These are phyloP conservation scores for Colletotrichum sp. DNA, from an alignment of 2,329 filamentous ascomycete genomes.

Conservation along the genomic window DNA sequence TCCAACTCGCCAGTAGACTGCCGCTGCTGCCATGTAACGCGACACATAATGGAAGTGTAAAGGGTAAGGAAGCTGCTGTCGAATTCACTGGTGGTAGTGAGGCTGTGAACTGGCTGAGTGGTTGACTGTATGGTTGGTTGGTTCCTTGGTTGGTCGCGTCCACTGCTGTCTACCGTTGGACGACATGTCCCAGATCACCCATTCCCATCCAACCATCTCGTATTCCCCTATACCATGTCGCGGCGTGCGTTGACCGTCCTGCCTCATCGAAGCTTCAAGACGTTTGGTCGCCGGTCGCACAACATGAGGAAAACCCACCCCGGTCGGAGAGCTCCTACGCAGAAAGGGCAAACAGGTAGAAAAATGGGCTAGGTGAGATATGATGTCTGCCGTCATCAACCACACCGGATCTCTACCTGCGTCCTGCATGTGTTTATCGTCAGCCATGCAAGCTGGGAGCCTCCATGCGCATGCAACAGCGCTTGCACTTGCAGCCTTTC, in stretches of 20 bases:
- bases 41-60: background rate
- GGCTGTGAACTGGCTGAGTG: background rate
- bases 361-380: background rate
- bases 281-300: constrained; percentile 12
- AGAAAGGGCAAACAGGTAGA: constrained; percentile 4
- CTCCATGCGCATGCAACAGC: background rate
- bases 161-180: background rate
- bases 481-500: background rate
- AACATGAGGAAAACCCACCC: background rate
- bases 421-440: background rate
- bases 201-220: background rate
- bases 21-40: background rate
- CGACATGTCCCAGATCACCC: background rate
- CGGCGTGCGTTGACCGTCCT: background rate
- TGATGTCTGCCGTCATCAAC: background rate
- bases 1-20: background rate
- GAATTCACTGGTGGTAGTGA: background rate
- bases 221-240: background rate
- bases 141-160: background rate
- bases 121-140: background rate
- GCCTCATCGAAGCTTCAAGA: constrained; percentile 16
- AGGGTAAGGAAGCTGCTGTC: background rate
- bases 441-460: background rate
- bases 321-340: background rate
- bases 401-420: background rate